Base-by-base conservation (phyloP, 2,329 filamentous ascomycete genomes). In the Nannizziopsis arthrosporioides region DNA sequence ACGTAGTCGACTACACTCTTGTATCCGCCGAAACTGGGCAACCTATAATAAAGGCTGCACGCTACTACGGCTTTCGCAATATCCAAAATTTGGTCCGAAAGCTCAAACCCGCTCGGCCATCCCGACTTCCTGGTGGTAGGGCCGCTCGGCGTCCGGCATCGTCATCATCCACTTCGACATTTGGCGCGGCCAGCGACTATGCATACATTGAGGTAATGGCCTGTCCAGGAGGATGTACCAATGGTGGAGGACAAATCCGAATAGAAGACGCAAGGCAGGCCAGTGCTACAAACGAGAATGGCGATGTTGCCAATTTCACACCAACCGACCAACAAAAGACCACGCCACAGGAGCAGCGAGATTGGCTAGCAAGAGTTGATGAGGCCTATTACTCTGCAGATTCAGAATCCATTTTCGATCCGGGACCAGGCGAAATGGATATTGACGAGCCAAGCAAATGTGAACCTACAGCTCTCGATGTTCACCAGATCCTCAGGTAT, bases 131-230 rank as follows among this genome's bases (percentile, higher is more conserved):
- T 1, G 88, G 87, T 1, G 85, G 80, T 1, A 82, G 74, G 53
- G 31, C 46, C 6, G 32, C 14, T 18, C 47, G 47, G 22, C 39
- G 27, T 7, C 34, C 14, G 5, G n/a, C 27, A 22, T 17, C 47
- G 1, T 10, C 47, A 9, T 22, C 41, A 10, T 30, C 27, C 22
- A 76, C 76, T 56, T 46, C 63, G 14, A 58, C 70, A 14, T 62
- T 65, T 14, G 65, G 55, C 11, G 56, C 52, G 39, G 55, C 59
- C 19, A 59, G 59, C 11, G 86, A 94, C 32, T 89, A 89, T 63
- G 77, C 84, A n/a, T 96, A 94, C 66, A 85, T 96, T 22, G 92
- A 98, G 68, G 92, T 98, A 50, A 98, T 98, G 92, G 92, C 92
- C 11, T 98, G 92, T 65, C 92, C 92, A 0, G 92, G 92, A n/a